Percentiles rank a stretch among this genome's conserved stretches.
Conservation (phyloP, 371 early-diverging fungal species). For the Thermomucor indicae-seudaticae region DNA sequence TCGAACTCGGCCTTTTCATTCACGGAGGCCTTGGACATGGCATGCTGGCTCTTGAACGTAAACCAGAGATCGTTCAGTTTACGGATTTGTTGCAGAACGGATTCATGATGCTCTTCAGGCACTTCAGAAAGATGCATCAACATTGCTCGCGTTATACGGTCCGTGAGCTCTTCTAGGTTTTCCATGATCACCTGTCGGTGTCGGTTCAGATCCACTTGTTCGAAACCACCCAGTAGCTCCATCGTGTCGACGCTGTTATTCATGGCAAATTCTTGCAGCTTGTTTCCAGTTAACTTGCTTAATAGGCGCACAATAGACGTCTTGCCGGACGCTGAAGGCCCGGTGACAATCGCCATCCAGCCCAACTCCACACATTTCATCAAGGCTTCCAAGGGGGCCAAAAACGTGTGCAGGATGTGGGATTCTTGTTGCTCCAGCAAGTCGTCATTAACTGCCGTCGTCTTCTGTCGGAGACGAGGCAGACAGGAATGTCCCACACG, state of each 20-base stretch:
- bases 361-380: conserved; percentile 86
- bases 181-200: conserved; percentile 62
- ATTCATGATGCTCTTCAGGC: conserved; percentile 9
- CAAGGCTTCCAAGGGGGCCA: conserved; percentile 72
- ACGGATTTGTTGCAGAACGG: conserved; percentile 24
- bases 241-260: conserved; percentile 92
- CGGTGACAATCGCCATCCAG: conserved; percentile 94
- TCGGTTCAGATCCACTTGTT: conserved; percentile 88
- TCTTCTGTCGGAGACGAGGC: conserved; percentile 28
- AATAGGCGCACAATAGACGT: conserved; percentile 81
- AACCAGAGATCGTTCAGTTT: conserved; percentile 42
- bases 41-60: conserved; percentile 31
- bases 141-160: conserved; percentile 22
- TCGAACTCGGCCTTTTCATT: conserved; percentile 24
- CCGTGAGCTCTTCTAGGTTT: conserved; percentile 21
- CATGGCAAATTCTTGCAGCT: conserved; percentile 90
- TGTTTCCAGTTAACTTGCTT: conserved; percentile 78
- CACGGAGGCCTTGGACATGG: conserved; percentile 11
- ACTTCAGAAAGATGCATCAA: conserved; percentile 21
- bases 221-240: conserved; percentile 96
- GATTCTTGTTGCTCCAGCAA: too few relatives aligned
- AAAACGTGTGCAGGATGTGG: conserved; percentile 64
- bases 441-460: conserved; percentile 26
- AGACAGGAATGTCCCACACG: conserved; percentile 71
- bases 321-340: conserved; percentile 85